These are phyloP conservation scores for Colletotrichum zoysiae DNA, from an alignment of 2,329 filamentous ascomycete species.

Conservation along the genomic window DNA sequence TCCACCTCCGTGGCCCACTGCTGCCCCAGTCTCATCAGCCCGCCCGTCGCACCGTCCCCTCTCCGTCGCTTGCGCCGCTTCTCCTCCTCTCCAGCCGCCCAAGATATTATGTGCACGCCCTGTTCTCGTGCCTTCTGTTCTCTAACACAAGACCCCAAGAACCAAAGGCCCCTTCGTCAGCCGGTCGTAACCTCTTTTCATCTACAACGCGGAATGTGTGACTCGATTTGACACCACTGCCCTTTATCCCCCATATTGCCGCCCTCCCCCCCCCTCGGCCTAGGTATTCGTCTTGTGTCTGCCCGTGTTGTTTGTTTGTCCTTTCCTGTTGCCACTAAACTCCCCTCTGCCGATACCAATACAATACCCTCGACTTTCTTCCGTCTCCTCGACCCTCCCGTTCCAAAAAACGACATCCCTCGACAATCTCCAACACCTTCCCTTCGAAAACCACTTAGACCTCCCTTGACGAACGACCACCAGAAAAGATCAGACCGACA, in stretches of 20 bases:
- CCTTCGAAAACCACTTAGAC: constrained; percentile 7
- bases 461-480: neutral
- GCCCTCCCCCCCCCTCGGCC: constrained; percentile 8
- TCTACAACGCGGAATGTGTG: constrained; percentile 37
- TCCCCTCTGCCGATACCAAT: neutral
- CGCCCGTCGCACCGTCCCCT: neutral
- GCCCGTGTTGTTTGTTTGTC: constrained; percentile 21
- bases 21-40: neutral
- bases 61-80: neutral
- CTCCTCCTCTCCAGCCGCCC: neutral
- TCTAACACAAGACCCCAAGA: neutral
- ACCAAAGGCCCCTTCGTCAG: constrained; percentile 20
- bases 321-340: neutral
- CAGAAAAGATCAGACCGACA: neutral
- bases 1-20: constrained; percentile 1
- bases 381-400: neutral
- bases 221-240: constrained; percentile 26
- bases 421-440: neutral
- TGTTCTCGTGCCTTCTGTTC: constrained; percentile 2
- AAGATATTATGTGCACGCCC: constrained; percentile 29
- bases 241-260: constrained; percentile 25
- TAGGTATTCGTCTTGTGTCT: constrained; percentile 5
- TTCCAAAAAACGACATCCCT: constrained; percentile 5
- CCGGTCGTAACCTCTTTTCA: constrained; percentile 26
- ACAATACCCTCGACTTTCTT: neutral